Conservation (phyloP, 2,329 filamentous ascomycete species). For the Pestalotiopsis sp. region DNA sequence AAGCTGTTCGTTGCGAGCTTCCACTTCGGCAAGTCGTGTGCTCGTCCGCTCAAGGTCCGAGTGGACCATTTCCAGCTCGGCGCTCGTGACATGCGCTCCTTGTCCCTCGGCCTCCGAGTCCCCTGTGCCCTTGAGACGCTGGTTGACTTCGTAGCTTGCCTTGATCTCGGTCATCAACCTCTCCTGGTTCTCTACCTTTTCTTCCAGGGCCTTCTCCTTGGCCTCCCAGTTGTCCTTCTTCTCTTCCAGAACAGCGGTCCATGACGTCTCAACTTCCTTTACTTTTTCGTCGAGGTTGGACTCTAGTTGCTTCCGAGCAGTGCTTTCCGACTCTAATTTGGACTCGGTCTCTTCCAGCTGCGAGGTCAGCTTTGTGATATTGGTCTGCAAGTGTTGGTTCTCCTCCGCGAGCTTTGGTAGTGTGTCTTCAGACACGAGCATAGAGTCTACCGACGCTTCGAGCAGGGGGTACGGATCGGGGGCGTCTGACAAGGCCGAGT, state of each 20-base stretch:
- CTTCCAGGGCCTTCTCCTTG: slow-evolving; percentile 86
- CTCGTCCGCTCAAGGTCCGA: slow-evolving; percentile 91
- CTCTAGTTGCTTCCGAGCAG: slow-evolving; percentile 72
- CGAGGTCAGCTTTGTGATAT: slow-evolving; percentile 69
- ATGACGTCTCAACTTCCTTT: slow-evolving; percentile 87
- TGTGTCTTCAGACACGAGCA: slow-evolving; percentile 89
- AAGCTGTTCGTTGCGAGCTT: slow-evolving; percentile 91
- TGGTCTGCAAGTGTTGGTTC: slow-evolving; percentile 82
- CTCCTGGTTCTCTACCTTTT: slow-evolving; percentile 94
- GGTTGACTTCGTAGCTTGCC: slow-evolving; percentile 94
- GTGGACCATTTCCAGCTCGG: slow-evolving; percentile 90
- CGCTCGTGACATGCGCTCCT: slow-evolving; percentile 71
- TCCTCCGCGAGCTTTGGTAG: slow-evolving; percentile 87
- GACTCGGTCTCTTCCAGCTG: slow-evolving; percentile 84
- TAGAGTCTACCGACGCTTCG: slow-evolving; percentile 92
- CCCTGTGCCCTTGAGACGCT: slow-evolving; percentile 76
- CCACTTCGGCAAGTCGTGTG: slow-evolving; percentile 81
- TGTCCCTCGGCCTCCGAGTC: slow-evolving; percentile 56
- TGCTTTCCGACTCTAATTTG: slow-evolving; percentile 75
- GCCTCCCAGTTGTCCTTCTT: slow-evolving; percentile 96
- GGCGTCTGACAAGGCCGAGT: slow-evolving; percentile 90
- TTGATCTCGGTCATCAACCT: slow-evolving; percentile 91
- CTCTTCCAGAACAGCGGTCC: slow-evolving; percentile 86
- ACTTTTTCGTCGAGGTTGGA: slow-evolving; percentile 75
- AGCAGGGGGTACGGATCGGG: slow-evolving; percentile 95